phyloP scores from a whole-genome alignment of 768 basidiomycete species.

The Collybia mongolica region DNA sequence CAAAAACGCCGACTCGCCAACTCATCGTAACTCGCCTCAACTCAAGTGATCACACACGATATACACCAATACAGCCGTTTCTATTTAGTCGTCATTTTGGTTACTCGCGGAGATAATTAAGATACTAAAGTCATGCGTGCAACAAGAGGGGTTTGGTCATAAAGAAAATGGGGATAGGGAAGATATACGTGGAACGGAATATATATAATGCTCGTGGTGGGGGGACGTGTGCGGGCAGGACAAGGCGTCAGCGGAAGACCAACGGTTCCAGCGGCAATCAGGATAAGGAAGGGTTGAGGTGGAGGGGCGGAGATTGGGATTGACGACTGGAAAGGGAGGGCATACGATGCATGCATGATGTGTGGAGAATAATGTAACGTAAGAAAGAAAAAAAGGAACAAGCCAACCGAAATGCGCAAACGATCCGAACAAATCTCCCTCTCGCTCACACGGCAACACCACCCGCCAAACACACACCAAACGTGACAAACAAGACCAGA shows the following conservation, averaged over 20 bases:
- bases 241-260: too few species aligned
- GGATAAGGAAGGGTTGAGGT: too few species aligned
- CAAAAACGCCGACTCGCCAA: too few species aligned
- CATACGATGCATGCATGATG: background rate
- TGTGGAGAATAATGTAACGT: conserved; percentile 1
- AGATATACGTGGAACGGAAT: background rate
- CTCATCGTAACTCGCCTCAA: too few species aligned
- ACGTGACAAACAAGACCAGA: background rate
- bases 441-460: background rate
- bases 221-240: too few species aligned
- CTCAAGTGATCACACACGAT: background rate
- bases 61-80: conserved; percentile 1
- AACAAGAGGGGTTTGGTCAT: background rate
- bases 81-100: conserved; percentile 6
- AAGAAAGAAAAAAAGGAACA: background rate
- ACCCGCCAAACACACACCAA: background rate
- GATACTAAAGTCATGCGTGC: conserved; percentile 1
- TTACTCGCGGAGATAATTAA: conserved; percentile 4
- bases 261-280: too few species aligned
- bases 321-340: too few species aligned
- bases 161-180: background rate
- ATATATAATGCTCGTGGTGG: background rate
- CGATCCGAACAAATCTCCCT: background rate
- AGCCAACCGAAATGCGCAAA: background rate
- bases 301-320: too few species aligned